Evolutionary conservation across 1,139 yeast genomes (phyloP).

Genomic region (Candida smagusa): DNA sequence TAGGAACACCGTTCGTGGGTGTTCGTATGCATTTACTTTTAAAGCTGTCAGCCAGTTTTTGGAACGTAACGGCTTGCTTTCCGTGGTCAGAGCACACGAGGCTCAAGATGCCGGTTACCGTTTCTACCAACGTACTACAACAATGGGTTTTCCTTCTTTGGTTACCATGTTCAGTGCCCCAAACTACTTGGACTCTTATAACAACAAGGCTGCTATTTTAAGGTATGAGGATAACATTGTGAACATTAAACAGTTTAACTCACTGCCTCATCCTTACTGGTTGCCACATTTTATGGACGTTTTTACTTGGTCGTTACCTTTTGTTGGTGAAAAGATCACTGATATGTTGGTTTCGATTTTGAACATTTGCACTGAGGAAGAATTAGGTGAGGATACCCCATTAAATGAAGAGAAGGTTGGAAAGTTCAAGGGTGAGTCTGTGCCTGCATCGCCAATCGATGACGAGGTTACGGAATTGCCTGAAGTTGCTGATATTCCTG

Average conservation of each 20-base stretch:
- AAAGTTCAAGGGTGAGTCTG: not conserved
- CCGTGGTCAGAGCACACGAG: slow-evolving; percentile 92
- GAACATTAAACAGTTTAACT: slow-evolving; percentile 93
- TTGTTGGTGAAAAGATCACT: slow-evolving; percentile 95
- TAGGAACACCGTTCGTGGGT: slow-evolving; percentile 81
- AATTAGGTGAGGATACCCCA: slow-evolving; percentile 72
- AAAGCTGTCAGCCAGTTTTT: slow-evolving; percentile 80
- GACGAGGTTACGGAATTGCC: slow-evolving; percentile 2
- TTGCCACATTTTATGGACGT: slow-evolving; percentile 97
- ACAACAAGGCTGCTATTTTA: slow-evolving; percentile 93
- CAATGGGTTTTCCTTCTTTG: slow-evolving; percentile 90
- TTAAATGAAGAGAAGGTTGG: slow-evolving; percentile 24
- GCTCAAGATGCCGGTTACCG: slow-evolving; percentile 98
- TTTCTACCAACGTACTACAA: slow-evolving; percentile 83
- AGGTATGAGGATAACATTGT: slow-evolving; percentile 88
- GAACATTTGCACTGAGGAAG: slow-evolving; percentile 94
- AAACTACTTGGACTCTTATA: slow-evolving; percentile 87
- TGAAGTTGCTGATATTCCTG: not conserved
- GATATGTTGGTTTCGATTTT: slow-evolving; percentile 89
- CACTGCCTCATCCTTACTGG: slow-evolving; percentile 96
- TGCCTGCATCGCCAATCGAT: slow-evolving; percentile 1
- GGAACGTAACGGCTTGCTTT: slow-evolving; percentile 73
- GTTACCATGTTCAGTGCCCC: slow-evolving; percentile 96
- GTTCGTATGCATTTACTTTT: slow-evolving; percentile 88
- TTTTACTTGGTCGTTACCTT: slow-evolving; percentile 95